Evolutionary conservation across 176 grass and related monocot genomes (phyloP).

Genomic region (Carex myosuroides): DNA sequence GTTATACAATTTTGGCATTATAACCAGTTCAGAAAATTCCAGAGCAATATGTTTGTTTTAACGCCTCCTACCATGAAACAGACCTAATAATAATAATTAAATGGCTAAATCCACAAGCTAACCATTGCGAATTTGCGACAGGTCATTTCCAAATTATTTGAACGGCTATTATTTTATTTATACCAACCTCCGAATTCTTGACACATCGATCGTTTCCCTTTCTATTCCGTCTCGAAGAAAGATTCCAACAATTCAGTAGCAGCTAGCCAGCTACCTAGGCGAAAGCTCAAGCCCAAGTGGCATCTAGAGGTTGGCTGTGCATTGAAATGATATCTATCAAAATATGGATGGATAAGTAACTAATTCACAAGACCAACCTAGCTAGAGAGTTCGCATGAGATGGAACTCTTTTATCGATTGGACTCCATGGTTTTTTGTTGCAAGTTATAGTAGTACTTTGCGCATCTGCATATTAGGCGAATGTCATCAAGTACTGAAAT

Average conservation of each 20-base stretch:
- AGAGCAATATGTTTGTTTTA: not conserved
- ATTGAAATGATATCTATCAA: constrained; percentile 1
- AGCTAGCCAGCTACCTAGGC: not conserved
- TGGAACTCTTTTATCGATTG: not conserved
- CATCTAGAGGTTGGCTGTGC: not conserved
- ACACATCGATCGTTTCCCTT: not conserved
- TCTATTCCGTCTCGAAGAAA: not conserved
- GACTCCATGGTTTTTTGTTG: not conserved
- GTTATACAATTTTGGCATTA: too few species aligned
- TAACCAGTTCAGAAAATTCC: not conserved
- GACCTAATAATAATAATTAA: not conserved
- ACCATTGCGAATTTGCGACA: not conserved
- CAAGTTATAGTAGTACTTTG: not conserved
- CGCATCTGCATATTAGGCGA: not conserved
- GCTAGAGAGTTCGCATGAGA: not conserved
- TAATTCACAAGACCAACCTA: not conserved
- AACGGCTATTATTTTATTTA: not conserved
- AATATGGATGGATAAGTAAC: not conserved
- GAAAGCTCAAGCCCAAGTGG: not conserved
- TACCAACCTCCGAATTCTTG: not conserved
- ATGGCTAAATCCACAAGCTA: not conserved
- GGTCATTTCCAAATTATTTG: not conserved
- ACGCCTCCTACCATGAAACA: not conserved
- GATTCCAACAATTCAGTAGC: not conserved
- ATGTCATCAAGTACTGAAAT: not conserved